Conservation (phyloP, 805 yeast genomes). For the Wickerhamomyces chambardii region DNA sequence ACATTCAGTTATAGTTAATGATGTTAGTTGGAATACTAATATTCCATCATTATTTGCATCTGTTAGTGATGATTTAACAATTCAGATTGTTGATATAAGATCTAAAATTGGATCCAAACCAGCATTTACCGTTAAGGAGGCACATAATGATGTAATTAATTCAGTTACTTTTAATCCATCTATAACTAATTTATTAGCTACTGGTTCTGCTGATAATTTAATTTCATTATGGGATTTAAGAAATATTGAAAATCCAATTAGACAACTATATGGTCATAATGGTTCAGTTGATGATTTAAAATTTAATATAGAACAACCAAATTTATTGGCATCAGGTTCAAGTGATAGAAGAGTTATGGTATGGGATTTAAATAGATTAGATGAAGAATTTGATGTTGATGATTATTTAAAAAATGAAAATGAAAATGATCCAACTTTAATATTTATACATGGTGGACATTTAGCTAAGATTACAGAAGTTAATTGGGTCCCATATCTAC, state of each 20-base stretch:
- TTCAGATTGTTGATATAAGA: constrained; percentile 56
- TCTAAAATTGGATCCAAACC: constrained; percentile 20
- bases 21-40: constrained; percentile 46
- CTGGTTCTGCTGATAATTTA: constrained; percentile 74
- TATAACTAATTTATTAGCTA: constrained; percentile 46
- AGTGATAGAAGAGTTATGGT: constrained; percentile 63
- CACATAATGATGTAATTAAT: constrained; percentile 56
- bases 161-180: constrained; percentile 59
- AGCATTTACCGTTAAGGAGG: constrained; percentile 35
- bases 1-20: constrained; percentile 57
- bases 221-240: constrained; percentile 71
- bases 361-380: constrained; percentile 65
- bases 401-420: constrained; percentile 46
- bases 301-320: constrained; percentile 41
- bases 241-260: constrained; percentile 45
- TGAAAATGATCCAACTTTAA: constrained; percentile 63
- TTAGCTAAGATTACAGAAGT: constrained; percentile 59
- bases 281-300: constrained; percentile 46
- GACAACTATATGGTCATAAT: constrained; percentile 62
- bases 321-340: constrained; percentile 45
- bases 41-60: constrained; percentile 48
- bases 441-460: constrained; percentile 85
- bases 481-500: constrained; percentile 54
- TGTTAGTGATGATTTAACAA: constrained; percentile 56
- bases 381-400: constrained; percentile 43